Evolutionary conservation across 106 monocot genomes (phyloP).

Genomic region (Phalaenopsis equestris): DNA sequence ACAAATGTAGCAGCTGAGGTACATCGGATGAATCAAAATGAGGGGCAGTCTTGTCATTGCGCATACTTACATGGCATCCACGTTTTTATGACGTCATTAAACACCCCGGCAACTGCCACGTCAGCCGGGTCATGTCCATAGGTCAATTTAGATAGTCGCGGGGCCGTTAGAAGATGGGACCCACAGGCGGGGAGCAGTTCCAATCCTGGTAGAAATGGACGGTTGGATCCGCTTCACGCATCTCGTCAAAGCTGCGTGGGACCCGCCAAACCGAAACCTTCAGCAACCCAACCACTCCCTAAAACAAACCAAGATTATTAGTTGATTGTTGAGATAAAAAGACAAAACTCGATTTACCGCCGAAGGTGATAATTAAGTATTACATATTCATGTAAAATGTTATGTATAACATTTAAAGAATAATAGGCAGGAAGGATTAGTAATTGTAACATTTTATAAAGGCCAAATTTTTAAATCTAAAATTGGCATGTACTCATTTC

Average conservation of each 20-base stretch:
- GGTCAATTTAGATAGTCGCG: not conserved
- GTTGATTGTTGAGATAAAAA: not conserved
- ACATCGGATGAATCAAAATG: not conserved
- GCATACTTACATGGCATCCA: not conserved
- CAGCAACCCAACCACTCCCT: slow-evolving; percentile 10
- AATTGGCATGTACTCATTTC: too few species aligned
- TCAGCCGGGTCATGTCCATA: not conserved
- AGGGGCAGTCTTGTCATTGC: not conserved
- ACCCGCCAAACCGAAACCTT: slow-evolving; percentile 3
- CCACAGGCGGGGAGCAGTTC: slow-evolving; percentile 4
- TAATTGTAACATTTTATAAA: too few species aligned
- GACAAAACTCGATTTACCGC: not conserved
- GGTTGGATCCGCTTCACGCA: not conserved
- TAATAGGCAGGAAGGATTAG: too few species aligned
- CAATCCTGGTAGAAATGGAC: slow-evolving; percentile 3
- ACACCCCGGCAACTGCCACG: not conserved
- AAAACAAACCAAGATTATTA: slow-evolving; percentile 1
- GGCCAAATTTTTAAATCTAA: too few species aligned
- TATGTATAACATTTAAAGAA: too few species aligned
- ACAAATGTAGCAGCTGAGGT: not conserved
- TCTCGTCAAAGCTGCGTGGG: not conserved
- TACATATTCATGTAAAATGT: not conserved
- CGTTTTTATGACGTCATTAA: not conserved
- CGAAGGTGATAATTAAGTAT: not conserved
- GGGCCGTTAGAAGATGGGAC: slow-evolving; percentile 5